Conservation (phyloP, 768 basidiomycete genomes). For the Russula lepida region DNA sequence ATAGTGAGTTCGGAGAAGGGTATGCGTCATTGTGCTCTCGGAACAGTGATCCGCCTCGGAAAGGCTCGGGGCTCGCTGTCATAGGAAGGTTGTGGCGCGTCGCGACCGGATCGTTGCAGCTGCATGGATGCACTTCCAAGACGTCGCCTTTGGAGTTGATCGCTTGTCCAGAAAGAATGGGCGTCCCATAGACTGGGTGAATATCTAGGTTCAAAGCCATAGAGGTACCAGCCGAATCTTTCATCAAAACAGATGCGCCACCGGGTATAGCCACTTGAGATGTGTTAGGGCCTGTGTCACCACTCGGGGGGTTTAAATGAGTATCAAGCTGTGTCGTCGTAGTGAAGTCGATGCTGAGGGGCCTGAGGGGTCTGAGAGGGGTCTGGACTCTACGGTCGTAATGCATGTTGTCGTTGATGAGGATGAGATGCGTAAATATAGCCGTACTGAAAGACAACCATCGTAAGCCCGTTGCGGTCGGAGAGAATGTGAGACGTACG, state of each 20-base stretch:
- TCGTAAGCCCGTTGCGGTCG: background rate
- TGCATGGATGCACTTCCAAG: constrained; percentile 10
- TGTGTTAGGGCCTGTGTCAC: background rate
- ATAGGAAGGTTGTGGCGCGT: background rate
- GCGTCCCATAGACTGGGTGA: constrained; percentile 9
- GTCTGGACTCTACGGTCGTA: background rate
- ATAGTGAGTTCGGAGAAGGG: background rate
- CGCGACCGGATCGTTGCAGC: constrained; percentile 3
- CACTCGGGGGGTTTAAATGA: background rate
- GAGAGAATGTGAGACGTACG: background rate
- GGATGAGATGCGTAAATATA: background rate
- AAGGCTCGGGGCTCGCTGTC: background rate
- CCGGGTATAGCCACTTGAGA: constrained; percentile 2
- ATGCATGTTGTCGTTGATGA: background rate
- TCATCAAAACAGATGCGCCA: constrained; percentile 7
- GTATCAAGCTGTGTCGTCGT: background rate
- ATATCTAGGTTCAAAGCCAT: constrained; percentile 13
- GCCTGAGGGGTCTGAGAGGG: background rate
- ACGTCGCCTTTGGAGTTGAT: constrained; percentile 1
- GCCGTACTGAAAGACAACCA: background rate
- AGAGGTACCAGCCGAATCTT: background rate
- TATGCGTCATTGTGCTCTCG: background rate
- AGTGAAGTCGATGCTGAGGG: background rate
- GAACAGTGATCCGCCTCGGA: background rate
- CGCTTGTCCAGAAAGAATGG: constrained; percentile 11